Conservation (phyloP, 23 red algal genomes). For the Gracilaria gracilis region DNA sequence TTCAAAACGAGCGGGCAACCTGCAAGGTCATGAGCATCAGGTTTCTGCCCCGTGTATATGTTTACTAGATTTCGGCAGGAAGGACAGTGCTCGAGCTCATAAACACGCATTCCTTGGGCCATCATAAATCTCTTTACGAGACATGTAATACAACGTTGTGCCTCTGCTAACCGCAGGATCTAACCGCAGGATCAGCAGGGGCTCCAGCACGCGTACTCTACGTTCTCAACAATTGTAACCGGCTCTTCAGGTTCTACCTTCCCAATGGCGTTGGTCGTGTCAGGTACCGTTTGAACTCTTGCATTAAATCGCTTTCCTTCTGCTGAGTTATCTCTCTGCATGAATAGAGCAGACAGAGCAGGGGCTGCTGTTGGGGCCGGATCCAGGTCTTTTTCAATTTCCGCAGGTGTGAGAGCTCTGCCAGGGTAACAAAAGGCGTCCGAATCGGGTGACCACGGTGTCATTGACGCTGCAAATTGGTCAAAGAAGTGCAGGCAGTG, state of each 20-base stretch:
- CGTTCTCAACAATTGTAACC: constrained; percentile 64
- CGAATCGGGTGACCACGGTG: constrained; percentile 79
- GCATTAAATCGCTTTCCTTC: constrained; percentile 70
- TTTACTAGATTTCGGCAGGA: background rate
- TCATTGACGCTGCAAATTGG: constrained; percentile 61
- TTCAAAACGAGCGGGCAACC: background rate
- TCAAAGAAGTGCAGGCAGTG: constrained; percentile 79
- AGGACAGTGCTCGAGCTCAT: background rate
- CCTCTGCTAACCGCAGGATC: background rate
- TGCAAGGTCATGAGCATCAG: background rate
- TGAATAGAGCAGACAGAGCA: constrained; percentile 50
- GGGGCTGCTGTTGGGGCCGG: constrained; percentile 25
- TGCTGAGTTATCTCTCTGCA: constrained; percentile 42
- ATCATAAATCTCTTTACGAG: background rate
- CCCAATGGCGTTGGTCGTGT: constrained; percentile 21
- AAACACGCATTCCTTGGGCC: background rate
- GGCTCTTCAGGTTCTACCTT: constrained; percentile 49
- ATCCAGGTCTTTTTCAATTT: constrained; percentile 57
- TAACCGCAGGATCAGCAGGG: constrained; percentile 68
- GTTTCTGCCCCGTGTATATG: background rate
- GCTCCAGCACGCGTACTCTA: constrained; percentile 76
- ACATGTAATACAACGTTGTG: background rate
- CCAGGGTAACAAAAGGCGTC: constrained; percentile 76
- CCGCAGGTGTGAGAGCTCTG: constrained; percentile 45
- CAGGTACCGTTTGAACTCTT: constrained; percentile 54